Evolutionary conservation across 306 rosid genomes (phyloP), one percentile per base, ranked within the genome.

Genomic region (Vachellia pachyceras): DNA sequence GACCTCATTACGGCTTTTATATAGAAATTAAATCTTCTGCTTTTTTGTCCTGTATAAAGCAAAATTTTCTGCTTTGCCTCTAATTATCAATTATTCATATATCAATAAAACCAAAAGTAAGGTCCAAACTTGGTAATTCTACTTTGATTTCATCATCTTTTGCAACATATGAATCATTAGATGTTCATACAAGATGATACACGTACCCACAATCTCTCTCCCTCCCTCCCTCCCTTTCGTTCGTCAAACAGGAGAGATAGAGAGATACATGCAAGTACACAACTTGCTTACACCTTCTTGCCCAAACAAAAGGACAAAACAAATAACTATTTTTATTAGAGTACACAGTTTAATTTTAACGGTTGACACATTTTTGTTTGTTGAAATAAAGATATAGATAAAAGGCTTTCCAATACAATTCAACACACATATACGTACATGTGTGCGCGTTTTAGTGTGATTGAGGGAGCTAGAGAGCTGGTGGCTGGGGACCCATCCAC

Each of bases 401-500:
- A 44, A 44, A 44, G 47, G 47, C 10, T 44, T 44, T 44, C 10
- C 10, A 44, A 44, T 44, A 44, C 7, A 13, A 1, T 57, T 57
- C 65, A 57, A 11, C 36, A 15, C n/a, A 54, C 7, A 61, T 44
- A 44, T 6, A 40, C 6, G 6, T 40, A 1, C 1, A 13, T 13
- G 54, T 47, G 5, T 54, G 2, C 6, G 3, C 22, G 15, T 10
- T 14, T 58, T 22, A n/a, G 14, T 22, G 65, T 20, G 17, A 8
- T 4, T 60, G 78, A 42, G 47, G 45, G 75, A 81, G 64, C 55
- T 49, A 66, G 73, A 69, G 67, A 54, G 10, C 60, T 54, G 22
- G 83, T 73, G 86, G n/a, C n/a, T n/a, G n/a, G 91, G 94, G 96
- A 78, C 94, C 94, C 92, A 84, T 85, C 87, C 92, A 87, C 91